These are phyloP conservation scores for thale cress (Arabidopsis thaliana) DNA, from an alignment of 345 rosid genomes.

Conservation along the genomic window TAIR10.1 NC_003075.7:957001-957500, in stretches of 20 bases:
- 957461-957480: neutral
- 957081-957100: constrained; percentile 14
- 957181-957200: neutral
- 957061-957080: constrained; percentile 24
- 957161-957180: constrained; percentile 1
- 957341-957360: neutral
- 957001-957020: constrained; percentile 38
- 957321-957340: neutral
- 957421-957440: neutral
- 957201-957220: neutral
- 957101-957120: neutral
- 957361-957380: neutral
- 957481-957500: constrained; percentile 5
- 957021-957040: constrained; percentile 35
- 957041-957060: constrained; percentile 23
- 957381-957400: neutral
- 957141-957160: neutral
- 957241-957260: neutral
- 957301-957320: neutral
- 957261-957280: constrained; percentile 5
- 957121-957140: neutral
- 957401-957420: neutral
- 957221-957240: constrained; percentile 11
- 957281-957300: neutral
- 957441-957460: constrained; percentile 27